These are phyloP conservation scores for Russula ochroleuca DNA, from an alignment of 768 basidiomycete genomes.

Conservation along the genomic window DNA sequence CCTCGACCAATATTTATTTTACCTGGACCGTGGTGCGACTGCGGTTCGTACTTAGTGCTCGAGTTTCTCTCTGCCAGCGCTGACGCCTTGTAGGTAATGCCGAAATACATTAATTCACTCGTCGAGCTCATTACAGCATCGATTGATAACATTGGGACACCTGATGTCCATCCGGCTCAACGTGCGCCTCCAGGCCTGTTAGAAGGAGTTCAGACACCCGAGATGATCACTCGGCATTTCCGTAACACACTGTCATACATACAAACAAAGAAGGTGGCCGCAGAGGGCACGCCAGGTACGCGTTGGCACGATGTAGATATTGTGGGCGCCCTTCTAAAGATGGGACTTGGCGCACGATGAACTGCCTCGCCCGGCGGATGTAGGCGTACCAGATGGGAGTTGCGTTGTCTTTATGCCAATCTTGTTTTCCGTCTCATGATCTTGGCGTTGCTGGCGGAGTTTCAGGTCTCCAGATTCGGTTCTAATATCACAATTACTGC, in stretches of 20 bases:
- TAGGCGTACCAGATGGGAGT: conserved; percentile 13
- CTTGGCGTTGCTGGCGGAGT: conserved; percentile 1
- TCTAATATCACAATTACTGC: not conserved
- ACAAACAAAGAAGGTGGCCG: conserved; percentile 63
- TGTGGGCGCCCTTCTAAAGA: conserved; percentile 82
- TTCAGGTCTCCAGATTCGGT: not conserved
- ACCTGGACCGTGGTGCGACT: conserved; percentile 88
- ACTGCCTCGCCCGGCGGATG: not conserved
- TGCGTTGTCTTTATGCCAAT: conserved; percentile 17
- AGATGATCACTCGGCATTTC: conserved; percentile 93
- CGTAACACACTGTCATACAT: conserved; percentile 85
- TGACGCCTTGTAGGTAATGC: conserved; percentile 59
- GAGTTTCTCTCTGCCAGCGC: not conserved
- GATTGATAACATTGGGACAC: conserved; percentile 85
- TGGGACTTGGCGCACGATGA: conserved; percentile 46
- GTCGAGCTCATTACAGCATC: conserved; percentile 93
- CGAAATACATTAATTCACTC: conserved; percentile 94
- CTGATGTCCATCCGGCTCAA: conserved; percentile 84
- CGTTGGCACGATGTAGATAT: conserved; percentile 88
- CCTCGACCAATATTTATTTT: conserved; percentile 93
- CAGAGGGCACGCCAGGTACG: conserved; percentile 37
- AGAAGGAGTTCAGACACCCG: conserved; percentile 88
- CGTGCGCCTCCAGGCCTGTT: conserved; percentile 85
- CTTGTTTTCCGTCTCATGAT: conserved; percentile 21
- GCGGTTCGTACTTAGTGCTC: conserved; percentile 56